These are phyloP conservation scores for Phyllostachys edulis DNA, from an alignment of 176 grass and related monocot species.

Conservation along the genomic window DNA sequence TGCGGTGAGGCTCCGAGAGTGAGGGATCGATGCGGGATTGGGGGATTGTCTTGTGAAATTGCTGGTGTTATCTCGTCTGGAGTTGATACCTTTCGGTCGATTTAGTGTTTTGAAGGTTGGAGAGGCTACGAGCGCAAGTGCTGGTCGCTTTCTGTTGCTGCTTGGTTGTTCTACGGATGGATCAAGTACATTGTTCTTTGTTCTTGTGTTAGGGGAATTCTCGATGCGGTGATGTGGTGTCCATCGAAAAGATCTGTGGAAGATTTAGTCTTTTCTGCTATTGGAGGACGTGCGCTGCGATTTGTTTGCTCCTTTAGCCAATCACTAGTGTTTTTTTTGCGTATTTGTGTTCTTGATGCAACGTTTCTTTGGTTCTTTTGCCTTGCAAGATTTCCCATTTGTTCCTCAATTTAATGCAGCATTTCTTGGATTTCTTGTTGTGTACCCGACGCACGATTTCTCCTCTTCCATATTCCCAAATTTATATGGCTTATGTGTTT, in stretches of 20 bases:
- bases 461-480: neutral
- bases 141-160: neutral
- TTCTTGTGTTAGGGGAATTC: neutral
- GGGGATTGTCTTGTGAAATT: neutral
- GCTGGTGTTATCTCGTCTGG: neutral
- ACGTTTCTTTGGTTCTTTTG: neutral
- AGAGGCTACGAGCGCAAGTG: neutral
- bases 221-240: neutral
- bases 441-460: neutral
- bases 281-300: neutral
- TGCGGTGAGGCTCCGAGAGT: constrained; percentile 18
- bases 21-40: neutral
- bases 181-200: neutral
- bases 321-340: neutral
- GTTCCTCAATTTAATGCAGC: neutral
- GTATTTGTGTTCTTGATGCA: neutral
- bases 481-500: neutral
- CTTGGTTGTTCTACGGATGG: neutral
- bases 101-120: neutral
- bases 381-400: neutral
- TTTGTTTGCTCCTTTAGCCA: neutral
- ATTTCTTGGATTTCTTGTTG: neutral
- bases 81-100: neutral
- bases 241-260: neutral
- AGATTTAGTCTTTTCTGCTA: neutral